Base-by-base conservation (phyloP, 352 stramenopile species). In the Globisporangium recalcitrans region DNA sequence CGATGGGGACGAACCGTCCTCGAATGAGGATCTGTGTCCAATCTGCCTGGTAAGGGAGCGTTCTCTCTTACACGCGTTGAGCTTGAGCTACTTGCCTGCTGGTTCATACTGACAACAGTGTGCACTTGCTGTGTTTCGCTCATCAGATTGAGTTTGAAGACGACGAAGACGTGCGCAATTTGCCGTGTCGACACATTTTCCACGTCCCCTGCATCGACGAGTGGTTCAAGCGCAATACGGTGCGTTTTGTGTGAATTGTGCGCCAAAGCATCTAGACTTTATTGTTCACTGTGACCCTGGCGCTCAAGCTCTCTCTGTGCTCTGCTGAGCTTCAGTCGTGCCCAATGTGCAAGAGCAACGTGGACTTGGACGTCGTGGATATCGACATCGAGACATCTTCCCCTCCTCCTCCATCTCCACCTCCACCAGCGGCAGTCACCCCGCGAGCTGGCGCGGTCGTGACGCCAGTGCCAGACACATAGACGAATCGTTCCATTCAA, bases 131-230 rank as follows among this genome's bases (percentile, higher is more conserved):
- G 24, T 7, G 2, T 32, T 27, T 13, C 34, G 27, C 2, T 10
- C 9, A 31, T 14, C 57, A 90, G 81, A 83, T 91, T 29, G 81
- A 89, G 29, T 91, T 91, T 56, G 81, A 91, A 57, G 74, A 89
- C 48, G 76, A 81, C 34, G 81, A 91, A 58, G 81, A 91, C 24
- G 73, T 91, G 40, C 79, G 81, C 32, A 88, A 88, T 26, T 52
- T 97, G 46, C 74, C 77, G 1, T 97, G 90, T 70, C 81, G 82
- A 36, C 90, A 97, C 65, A 77, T 96, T 55, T 96, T 96, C 70
- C 88, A 97, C 69, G 79, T 91, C 0, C 70, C 87, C 3, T 97
- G 90, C 68, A 88, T 97, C 54, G 86, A 92, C 61, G 73, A 94
- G 58, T 97, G 90, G 90, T 77, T 97, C 53, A 71, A 79, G 52